These are phyloP conservation scores for Periconia macrospinosa DNA, from an alignment of 2,329 filamentous ascomycete genomes.

Conservation along the genomic window DNA sequence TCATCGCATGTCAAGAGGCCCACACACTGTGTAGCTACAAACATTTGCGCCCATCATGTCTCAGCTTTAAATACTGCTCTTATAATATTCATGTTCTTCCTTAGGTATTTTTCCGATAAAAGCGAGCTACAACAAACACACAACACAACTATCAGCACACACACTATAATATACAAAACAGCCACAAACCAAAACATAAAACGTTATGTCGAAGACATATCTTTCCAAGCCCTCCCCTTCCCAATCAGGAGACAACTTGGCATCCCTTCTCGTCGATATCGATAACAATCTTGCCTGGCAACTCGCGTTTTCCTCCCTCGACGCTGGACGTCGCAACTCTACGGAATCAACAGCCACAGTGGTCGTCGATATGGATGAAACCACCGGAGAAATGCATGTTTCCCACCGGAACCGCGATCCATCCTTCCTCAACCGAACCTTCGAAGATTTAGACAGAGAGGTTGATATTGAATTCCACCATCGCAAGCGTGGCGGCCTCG, in stretches of 20 bases:
- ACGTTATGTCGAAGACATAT: too few species aligned
- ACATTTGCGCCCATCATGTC: too few species aligned
- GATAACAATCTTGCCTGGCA: conserved; percentile 12
- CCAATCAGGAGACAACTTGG: background rate
- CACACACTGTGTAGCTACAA: too few species aligned
- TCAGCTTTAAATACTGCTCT: too few species aligned
- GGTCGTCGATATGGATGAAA: conserved; percentile 15
- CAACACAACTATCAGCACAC: too few species aligned
- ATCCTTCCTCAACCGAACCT: background rate
- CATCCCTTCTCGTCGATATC: conserved; percentile 12
- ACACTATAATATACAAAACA: too few species aligned
- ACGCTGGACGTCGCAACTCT: background rate
- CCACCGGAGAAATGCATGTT: conserved; percentile 1
- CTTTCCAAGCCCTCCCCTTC: too few species aligned
- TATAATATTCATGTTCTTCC: too few species aligned
- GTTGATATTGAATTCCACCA: background rate
- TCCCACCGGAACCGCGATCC: conserved; percentile 6
- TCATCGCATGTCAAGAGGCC: too few species aligned
- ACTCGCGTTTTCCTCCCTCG: conserved; percentile 12
- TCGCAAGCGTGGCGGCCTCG: background rate
- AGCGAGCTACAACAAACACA: too few species aligned
- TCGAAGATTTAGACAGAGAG: background rate
- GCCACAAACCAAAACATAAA: too few species aligned
- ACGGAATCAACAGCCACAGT: conserved; percentile 8
- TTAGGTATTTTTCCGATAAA: too few species aligned